Percentiles rank a stretch among this genome's conserved stretches.
Conservation (phyloP, 345 rosid genomes). For the Gossypium mustelinum region DNA sequence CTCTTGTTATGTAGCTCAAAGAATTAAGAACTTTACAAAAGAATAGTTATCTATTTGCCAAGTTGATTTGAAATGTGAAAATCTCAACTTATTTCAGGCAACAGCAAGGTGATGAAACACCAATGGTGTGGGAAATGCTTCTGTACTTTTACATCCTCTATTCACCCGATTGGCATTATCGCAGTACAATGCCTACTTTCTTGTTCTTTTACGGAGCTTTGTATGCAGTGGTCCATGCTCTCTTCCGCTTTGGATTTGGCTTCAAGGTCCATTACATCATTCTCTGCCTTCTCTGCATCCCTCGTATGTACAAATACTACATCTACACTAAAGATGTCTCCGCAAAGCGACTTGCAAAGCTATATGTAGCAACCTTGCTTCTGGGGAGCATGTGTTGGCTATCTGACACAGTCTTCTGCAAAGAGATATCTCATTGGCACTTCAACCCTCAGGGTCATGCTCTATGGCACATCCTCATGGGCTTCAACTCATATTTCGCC, state of each 20-base stretch:
- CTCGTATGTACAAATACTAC: constrained; percentile 95
- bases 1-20: background rate
- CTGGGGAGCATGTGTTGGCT: constrained; percentile 73
- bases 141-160: constrained; percentile 89
- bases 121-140: constrained; percentile 99
- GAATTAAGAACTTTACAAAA: background rate
- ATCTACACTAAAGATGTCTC: constrained; percentile 61
- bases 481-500: constrained; percentile 82
- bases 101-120: constrained; percentile 96
- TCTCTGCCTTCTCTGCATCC: constrained; percentile 82
- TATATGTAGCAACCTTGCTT: constrained; percentile 57
- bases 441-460: constrained; percentile 93
- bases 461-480: constrained; percentile 83
- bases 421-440: constrained; percentile 52
- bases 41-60: background rate
- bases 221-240: constrained; percentile 65
- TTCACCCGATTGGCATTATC: constrained; percentile 99
- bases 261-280: constrained; percentile 83
- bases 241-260: constrained; percentile 60
- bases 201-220: constrained; percentile 79
- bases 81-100: constrained; percentile 46
- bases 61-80: constrained; percentile 6
- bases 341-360: constrained; percentile 74
- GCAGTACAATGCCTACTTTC: constrained; percentile 93
- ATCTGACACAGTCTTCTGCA: constrained; percentile 59